Evolutionary conservation across 2,329 filamentous ascomycete species (phyloP), one percentile per base, ranked within the genome.

Genomic region (Sporothrix sp.): DNA sequence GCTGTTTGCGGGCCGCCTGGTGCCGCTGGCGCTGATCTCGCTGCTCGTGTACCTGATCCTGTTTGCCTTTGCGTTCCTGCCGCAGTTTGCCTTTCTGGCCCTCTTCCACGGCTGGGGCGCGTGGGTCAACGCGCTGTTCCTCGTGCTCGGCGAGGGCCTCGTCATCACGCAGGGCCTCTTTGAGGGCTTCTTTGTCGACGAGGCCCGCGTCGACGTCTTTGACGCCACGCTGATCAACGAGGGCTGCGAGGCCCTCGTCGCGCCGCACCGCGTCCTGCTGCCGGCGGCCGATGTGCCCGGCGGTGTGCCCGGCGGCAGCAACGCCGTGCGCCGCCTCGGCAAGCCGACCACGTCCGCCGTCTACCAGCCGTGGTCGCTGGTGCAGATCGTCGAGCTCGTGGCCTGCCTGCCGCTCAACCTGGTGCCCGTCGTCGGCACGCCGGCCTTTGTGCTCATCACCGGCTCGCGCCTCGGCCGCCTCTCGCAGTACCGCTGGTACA

Each of bases 401-500:
- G 59, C 87, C 27, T 82, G 84, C 60, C 73, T 90, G 2, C 85
- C 93, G 1, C 76, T 98, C 53, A 97, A 95, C 63, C 79, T 98
- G 20, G 78, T 97, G 14, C 91, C 91, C 0, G 79, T 84, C 42
- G 78, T 88, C 13, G 91, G 91, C 14, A 85, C 85, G 0, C 87
- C 87, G 0, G 75, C 93, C 55, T 98, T 96, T 64, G 76, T 98
- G 54, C 67, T 95, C 51, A 76, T 95, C 57, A 96, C 90, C 0
- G 93, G 91, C 1, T 87, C 90, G 42, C 76, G 91, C 23, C 80
- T 88, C 5, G 91, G 93, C 1, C 93, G 91, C 28, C 78, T 97
- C 25, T 84, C 93, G 50, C 90, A 96, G 59, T 93, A 90, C 72
- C 75, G 93, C 52, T 96, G 93, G 73, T 96, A 90, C 63, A 79